A percentile compares a stretch with the other conserved stretches of the same genome.
phyloP scores from a whole-genome alignment of 352 stramenopile genomes.

The Globisporangium canariense region DNA sequence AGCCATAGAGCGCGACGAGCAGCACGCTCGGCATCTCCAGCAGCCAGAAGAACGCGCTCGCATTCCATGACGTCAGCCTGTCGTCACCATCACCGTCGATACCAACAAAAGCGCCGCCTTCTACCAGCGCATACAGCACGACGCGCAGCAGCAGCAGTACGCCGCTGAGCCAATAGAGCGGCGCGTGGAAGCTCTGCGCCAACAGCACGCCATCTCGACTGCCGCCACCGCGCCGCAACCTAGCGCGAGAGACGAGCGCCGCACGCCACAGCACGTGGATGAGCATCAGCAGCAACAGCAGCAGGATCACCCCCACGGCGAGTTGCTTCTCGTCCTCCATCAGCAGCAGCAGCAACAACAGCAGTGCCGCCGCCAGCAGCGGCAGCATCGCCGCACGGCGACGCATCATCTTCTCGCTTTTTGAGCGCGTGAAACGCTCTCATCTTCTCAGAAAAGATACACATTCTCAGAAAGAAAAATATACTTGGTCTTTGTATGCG shows the following conservation, averaged over 20 bases:
- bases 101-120: background rate
- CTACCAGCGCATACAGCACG: constrained; percentile 19
- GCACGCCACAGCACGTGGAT: background rate
- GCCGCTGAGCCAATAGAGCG: constrained; percentile 22
- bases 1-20: constrained; percentile 23
- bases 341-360: background rate
- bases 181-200: constrained; percentile 26
- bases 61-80: background rate
- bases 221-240: background rate
- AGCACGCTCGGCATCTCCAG: constrained; percentile 31
- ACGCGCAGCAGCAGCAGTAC: constrained; percentile 25
- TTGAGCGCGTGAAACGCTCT: too few species aligned
- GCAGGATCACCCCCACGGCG: background rate
- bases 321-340: too few species aligned
- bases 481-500: too few species aligned
- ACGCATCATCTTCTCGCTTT: too few species aligned
- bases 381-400: too few species aligned
- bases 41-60: constrained; percentile 27
- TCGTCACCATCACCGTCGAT: background rate
- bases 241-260: background rate
- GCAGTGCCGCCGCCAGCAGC: too few species aligned
- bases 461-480: too few species aligned
- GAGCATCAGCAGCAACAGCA: constrained; percentile 1
- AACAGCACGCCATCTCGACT: constrained; percentile 15
- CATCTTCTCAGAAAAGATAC: too few species aligned